Conservation (phyloP, 345 rosid genomes). For the Psidium friedrichsthalianum region DNA sequence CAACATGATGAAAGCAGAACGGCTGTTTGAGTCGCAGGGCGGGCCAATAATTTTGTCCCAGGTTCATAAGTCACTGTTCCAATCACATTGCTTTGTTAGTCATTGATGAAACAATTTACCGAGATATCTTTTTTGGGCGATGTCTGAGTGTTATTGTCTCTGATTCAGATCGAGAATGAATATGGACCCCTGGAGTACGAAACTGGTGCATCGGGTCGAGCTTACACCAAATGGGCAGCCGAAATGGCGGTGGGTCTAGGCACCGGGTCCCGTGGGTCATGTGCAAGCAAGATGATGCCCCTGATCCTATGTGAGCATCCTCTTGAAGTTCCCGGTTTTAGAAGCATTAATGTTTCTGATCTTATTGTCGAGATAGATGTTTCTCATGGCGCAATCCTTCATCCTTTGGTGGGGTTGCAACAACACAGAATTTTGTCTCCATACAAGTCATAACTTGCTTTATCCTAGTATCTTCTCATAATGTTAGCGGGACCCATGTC, state of each 20-base stretch:
- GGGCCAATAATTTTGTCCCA: conserved; percentile 98
- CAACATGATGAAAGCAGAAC: conserved; percentile 93
- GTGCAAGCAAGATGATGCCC: conserved; percentile 99
- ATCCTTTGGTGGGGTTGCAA: conserved; percentile 14
- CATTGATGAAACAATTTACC: neutral
- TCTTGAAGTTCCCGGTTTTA: neutral
- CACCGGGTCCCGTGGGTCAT: conserved; percentile 99
- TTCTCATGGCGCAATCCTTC: neutral
- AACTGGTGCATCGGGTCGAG: conserved; percentile 55
- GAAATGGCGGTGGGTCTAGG: conserved; percentile 86
- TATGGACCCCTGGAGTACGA: conserved; percentile 93
- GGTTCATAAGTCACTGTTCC: conserved; percentile 24
- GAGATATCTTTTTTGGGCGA: neutral
- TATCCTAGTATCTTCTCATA: neutral
- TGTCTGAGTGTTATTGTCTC: neutral
- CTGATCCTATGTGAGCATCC: conserved; percentile 70
- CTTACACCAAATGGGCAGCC: conserved; percentile 89
- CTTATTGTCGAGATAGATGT: neutral
- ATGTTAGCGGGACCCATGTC: neutral
- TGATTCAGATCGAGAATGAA: conserved; percentile 86
- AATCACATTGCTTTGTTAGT: neutral
- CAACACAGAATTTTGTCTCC: conserved; percentile 1
- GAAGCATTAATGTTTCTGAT: conserved; percentile 4
- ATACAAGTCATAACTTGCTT: conserved; percentile 2
- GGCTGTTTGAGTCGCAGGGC: conserved; percentile 77